These are phyloP conservation scores for Thermothielavioides terrestris DNA, from an alignment of 495 filamentous ascomycete genomes.

Conservation along the genomic window DNA sequence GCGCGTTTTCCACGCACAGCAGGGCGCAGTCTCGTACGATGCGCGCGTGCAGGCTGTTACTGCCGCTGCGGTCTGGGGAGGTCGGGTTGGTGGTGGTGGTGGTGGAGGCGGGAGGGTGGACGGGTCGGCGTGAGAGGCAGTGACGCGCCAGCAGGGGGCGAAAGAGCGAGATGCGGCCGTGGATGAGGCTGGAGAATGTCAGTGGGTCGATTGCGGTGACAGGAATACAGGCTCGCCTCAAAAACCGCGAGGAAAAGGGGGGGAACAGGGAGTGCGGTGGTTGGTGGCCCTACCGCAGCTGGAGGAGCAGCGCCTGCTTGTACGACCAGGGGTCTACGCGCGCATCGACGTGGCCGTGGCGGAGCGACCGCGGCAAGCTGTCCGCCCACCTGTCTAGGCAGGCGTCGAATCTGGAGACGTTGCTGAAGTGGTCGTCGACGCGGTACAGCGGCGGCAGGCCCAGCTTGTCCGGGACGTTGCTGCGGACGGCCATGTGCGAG, in stretches of 20 bases:
- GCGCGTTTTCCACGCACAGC: background rate
- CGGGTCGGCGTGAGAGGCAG: background rate
- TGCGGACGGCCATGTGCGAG: background rate
- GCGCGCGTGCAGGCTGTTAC: background rate
- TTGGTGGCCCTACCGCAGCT: too few relatives aligned
- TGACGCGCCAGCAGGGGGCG: background rate
- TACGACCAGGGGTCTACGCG: too few relatives aligned
- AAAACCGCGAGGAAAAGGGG: too few relatives aligned
- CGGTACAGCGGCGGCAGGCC: background rate
- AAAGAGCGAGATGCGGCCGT: background rate
- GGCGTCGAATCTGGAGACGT: background rate
- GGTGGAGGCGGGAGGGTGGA: background rate
- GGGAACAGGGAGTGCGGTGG: too few relatives aligned
- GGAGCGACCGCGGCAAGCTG: background rate
- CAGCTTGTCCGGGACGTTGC: background rate
- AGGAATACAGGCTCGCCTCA: too few relatives aligned
- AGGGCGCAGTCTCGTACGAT: background rate
- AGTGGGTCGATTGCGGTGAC: too few relatives aligned
- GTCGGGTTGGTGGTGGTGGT: background rate
- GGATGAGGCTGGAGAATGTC: background rate
- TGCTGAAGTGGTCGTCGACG: background rate
- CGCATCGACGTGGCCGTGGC: background rate
- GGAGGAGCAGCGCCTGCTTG: too few relatives aligned
- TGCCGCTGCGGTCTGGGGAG: too few relatives aligned
- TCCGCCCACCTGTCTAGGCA: background rate